phyloP scores from a whole-genome alignment of 345 rosid genomes.

The Rhizophora mangle region DNA sequence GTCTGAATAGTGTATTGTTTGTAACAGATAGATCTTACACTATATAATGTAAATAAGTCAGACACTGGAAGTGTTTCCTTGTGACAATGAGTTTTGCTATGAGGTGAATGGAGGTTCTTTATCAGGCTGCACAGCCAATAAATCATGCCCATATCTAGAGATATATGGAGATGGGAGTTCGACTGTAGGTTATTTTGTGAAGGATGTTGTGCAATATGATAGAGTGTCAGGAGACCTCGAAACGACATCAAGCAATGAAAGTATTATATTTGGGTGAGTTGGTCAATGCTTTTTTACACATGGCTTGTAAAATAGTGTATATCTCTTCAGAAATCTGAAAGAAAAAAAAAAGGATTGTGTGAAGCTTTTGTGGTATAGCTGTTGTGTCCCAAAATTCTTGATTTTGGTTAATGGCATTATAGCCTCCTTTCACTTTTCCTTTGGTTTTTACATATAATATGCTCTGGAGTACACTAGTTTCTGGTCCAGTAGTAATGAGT shows the following conservation, averaged over 20 bases:
- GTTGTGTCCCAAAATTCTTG: not conserved
- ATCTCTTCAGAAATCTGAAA: too few species aligned
- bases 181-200: constrained; percentile 79
- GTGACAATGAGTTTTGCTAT: constrained; percentile 71
- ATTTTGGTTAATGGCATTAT: not conserved
- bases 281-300: not conserved
- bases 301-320: too few species aligned
- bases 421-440: not conserved
- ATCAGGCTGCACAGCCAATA: constrained; percentile 68
- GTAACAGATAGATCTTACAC: constrained; percentile 69
- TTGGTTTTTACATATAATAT: not conserved
- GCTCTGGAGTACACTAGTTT: not conserved
- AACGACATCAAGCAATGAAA: constrained; percentile 81
- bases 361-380: too few species aligned
- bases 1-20: not conserved
- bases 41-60: constrained; percentile 64
- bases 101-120: constrained; percentile 67
- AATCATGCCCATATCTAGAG: constrained; percentile 83
- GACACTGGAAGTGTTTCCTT: constrained; percentile 61
- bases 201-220: constrained; percentile 72
- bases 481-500: not conserved
- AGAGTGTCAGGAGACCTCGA: constrained; percentile 84
- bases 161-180: constrained; percentile 97
- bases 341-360: too few species aligned
- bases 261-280: constrained; percentile 82